Percentiles rank a stretch among this genome's conserved stretches.
phyloP scores from a whole-genome alignment of 805 yeast species.

The Candida qinlingensis region DNA sequence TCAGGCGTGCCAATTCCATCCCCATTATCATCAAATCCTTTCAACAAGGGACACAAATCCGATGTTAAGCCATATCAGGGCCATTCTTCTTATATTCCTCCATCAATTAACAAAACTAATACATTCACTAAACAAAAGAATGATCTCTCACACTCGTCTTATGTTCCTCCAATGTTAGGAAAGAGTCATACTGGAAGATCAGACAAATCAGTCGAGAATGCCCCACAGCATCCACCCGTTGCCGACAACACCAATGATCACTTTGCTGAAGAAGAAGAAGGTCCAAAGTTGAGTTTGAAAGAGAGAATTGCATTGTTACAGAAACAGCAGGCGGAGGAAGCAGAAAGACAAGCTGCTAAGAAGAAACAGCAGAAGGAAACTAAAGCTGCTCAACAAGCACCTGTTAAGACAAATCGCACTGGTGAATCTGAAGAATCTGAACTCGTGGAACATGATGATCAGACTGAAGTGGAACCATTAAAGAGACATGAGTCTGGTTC shows the following conservation, averaged over 20 bases:
- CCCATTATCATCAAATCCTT: constrained; percentile 5
- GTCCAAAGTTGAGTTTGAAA: constrained; percentile 75
- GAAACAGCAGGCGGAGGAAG: constrained; percentile 75
- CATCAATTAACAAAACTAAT: constrained; percentile 16
- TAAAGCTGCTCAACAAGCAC: not conserved
- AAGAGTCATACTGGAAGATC: not conserved
- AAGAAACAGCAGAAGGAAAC: constrained; percentile 45
- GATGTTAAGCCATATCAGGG: constrained; percentile 19
- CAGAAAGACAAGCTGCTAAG: constrained; percentile 58
- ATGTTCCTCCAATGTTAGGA: constrained; percentile 24
- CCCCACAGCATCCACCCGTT: constrained; percentile 27
- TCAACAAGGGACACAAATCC: constrained; percentile 2
- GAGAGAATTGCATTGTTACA: constrained; percentile 85
- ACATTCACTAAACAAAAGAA: not conserved
- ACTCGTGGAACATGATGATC: too few relatives aligned
- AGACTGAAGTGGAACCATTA: not conserved
- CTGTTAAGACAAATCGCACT: not conserved
- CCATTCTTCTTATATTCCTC: constrained; percentile 25
- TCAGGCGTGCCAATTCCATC: constrained; percentile 8
- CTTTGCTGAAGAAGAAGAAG: constrained; percentile 42
- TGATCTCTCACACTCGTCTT: constrained; percentile 22
- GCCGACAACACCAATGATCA: constrained; percentile 21
- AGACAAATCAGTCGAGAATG: constrained; percentile 8
- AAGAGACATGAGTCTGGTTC: too few relatives aligned
- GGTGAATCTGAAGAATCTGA: constrained; percentile 4